Percentiles rank a stretch among this genome's conserved stretches.
phyloP scores from a whole-genome alignment of 768 basidiomycete species.

The Phlegmacium glaucopus region DNA sequence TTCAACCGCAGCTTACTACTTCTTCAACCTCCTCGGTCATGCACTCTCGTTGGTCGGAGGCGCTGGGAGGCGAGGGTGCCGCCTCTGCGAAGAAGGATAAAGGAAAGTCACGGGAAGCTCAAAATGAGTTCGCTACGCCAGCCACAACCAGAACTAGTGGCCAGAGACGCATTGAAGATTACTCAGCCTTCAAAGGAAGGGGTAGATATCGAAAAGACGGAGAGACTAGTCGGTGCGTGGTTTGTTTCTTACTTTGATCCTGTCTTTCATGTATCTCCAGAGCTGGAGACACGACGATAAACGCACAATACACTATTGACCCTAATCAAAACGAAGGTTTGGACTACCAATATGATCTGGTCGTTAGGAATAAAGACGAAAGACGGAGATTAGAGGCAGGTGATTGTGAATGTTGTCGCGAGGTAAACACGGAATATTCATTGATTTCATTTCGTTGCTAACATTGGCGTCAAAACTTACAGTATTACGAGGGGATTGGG shows the following conservation, averaged over 20 bases:
- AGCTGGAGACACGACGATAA: conserved; percentile 45
- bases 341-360: conserved; percentile 69
- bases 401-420: conserved; percentile 81
- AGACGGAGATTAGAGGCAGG: conserved; percentile 66
- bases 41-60: background rate
- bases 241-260: background rate
- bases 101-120: conserved; percentile 19
- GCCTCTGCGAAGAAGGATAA: conserved; percentile 2
- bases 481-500: conserved; percentile 82
- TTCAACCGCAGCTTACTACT: too few species aligned
- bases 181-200: conserved; percentile 51
- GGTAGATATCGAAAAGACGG: conserved; percentile 51
- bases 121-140: conserved; percentile 17
- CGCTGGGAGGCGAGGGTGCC: background rate
- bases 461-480: background rate
- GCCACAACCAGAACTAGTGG: conserved; percentile 14
- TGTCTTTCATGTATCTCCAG: background rate
- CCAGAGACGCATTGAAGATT: conserved; percentile 30
- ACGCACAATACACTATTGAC: conserved; percentile 64
- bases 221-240: conserved; percentile 23
- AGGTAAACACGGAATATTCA: conserved; percentile 41
- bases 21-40: too few species aligned
- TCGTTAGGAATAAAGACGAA: conserved; percentile 63
- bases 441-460: background rate
- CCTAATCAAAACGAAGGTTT: conserved; percentile 62